These are phyloP conservation scores for Vitrella brassicaformis DNA, from an alignment of 73 alveolate genomes.

Conservation along the genomic window DNA sequence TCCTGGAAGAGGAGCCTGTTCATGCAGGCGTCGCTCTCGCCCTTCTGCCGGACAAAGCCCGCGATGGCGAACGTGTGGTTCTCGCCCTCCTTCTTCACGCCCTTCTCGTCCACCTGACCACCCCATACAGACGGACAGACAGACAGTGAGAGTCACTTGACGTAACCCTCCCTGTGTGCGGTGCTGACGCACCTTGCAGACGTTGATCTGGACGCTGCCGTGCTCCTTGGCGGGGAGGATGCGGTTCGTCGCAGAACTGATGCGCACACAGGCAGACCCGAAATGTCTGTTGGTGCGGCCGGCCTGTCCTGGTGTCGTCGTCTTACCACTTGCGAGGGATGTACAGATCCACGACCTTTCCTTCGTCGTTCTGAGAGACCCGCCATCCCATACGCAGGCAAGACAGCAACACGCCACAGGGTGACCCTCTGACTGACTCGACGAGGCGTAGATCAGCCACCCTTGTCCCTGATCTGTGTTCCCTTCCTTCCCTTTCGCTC, in stretches of 20 bases:
- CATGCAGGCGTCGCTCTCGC: slow-evolving; percentile 74
- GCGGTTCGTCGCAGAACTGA: slow-evolving; percentile 59
- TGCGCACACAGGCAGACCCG: no score
- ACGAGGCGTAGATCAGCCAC: no score
- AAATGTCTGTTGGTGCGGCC: no score
- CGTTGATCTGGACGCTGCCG: slow-evolving; percentile 66
- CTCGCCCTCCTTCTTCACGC: slow-evolving; percentile 50
- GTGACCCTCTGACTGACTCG: no score
- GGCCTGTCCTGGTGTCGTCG: no score
- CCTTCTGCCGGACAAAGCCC: slow-evolving; percentile 76
- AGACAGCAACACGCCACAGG: no score
- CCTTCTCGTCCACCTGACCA: slow-evolving; percentile 49
- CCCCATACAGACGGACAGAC: no score
- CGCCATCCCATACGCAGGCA: no score
- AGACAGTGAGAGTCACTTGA: no score
- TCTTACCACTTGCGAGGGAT: slow-evolving; percentile 69
- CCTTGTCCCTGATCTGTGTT: no score
- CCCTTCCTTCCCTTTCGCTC: no score
- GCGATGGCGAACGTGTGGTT: slow-evolving; percentile 59
- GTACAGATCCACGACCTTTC: slow-evolving; percentile 53
- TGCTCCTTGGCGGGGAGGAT: slow-evolving; percentile 66
- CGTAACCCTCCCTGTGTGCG: neutral
- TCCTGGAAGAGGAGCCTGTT: slow-evolving; percentile 15
- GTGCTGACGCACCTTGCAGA: slow-evolving; percentile 40
- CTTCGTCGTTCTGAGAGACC: neutral